phyloP scores from a whole-genome alignment of 176 grass and related monocot species.

The Carex pumila region DNA sequence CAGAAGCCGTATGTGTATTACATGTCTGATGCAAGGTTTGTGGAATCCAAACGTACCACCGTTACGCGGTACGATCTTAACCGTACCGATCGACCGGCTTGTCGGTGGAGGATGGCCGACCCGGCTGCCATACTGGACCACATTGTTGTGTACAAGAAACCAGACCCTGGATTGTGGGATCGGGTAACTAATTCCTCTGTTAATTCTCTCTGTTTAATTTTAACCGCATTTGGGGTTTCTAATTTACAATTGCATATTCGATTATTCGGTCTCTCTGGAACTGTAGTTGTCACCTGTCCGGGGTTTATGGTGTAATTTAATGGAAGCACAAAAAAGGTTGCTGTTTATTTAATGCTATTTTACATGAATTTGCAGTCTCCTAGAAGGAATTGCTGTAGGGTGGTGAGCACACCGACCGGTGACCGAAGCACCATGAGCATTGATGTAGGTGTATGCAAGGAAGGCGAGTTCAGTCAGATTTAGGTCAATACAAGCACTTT shows the following conservation, averaged over 20 bases:
- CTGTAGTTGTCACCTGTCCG: not conserved
- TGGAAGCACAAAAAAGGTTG: not conserved
- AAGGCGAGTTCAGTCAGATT: slow-evolving; percentile 49
- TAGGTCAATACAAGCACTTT: slow-evolving; percentile 12
- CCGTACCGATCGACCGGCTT: slow-evolving; percentile 47
- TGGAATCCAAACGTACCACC: slow-evolving; percentile 40
- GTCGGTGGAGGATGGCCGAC: slow-evolving; percentile 82
- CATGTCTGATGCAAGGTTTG: slow-evolving; percentile 26
- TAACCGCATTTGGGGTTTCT: not conserved
- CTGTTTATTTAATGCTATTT: slow-evolving; percentile 8
- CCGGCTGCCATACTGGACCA: slow-evolving; percentile 66
- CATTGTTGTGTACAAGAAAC: slow-evolving; percentile 77
- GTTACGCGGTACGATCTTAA: slow-evolving; percentile 63
- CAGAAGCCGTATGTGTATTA: slow-evolving; percentile 88
- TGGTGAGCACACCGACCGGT: slow-evolving; percentile 40
- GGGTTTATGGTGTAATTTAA: not conserved
- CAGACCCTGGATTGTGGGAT: slow-evolving; percentile 69
- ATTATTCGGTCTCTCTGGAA: not conserved
- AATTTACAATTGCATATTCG: not conserved
- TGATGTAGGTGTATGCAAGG: slow-evolving; percentile 61
- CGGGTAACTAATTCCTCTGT: slow-evolving; percentile 36
- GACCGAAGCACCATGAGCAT: slow-evolving; percentile 47
- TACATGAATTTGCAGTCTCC: slow-evolving; percentile 51
- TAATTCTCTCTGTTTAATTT: not conserved
- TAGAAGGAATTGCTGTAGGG: slow-evolving; percentile 74